These are phyloP conservation scores for Candida sithepensis DNA, from an alignment of 805 yeast genomes.

Conservation along the genomic window DNA sequence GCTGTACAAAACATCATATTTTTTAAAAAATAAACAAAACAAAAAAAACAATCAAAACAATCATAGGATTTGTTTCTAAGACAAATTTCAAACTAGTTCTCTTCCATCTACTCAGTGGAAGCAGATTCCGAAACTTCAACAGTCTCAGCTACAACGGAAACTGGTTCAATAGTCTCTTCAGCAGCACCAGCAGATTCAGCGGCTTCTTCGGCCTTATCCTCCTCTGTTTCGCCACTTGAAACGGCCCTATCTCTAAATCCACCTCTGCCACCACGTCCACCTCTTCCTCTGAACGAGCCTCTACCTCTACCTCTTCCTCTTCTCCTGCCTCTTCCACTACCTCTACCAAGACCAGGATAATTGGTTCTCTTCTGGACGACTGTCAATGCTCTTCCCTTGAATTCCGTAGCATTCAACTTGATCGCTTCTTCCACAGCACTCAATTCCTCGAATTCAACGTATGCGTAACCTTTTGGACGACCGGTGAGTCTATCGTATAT, in stretches of 20 bases:
- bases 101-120: neutral
- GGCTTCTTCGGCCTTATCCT: neutral
- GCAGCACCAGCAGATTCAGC: neutral
- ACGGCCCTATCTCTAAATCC: slow-evolving; percentile 5
- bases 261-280: slow-evolving; percentile 10
- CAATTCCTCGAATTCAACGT: slow-evolving; percentile 70
- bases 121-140: neutral
- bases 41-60: neutral
- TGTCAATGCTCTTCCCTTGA: slow-evolving; percentile 65
- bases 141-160: neutral
- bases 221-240: neutral
- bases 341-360: slow-evolving; percentile 45
- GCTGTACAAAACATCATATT: neutral
- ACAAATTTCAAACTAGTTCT: neutral
- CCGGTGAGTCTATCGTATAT: slow-evolving; percentile 68
- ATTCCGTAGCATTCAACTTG: slow-evolving; percentile 56
- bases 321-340: slow-evolving; percentile 26
- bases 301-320: slow-evolving; percentile 21
- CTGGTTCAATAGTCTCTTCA: neutral
- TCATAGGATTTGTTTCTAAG: neutral
- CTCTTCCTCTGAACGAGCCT: slow-evolving; percentile 13
- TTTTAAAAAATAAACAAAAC: neutral
- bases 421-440: slow-evolving; percentile 62
- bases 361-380: slow-evolving; percentile 77
- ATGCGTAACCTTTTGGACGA: slow-evolving; percentile 82